Evolutionary conservation across 495 filamentous ascomycete species (phyloP).

Genomic region (Rostrohypoxylon terebratum): DNA sequence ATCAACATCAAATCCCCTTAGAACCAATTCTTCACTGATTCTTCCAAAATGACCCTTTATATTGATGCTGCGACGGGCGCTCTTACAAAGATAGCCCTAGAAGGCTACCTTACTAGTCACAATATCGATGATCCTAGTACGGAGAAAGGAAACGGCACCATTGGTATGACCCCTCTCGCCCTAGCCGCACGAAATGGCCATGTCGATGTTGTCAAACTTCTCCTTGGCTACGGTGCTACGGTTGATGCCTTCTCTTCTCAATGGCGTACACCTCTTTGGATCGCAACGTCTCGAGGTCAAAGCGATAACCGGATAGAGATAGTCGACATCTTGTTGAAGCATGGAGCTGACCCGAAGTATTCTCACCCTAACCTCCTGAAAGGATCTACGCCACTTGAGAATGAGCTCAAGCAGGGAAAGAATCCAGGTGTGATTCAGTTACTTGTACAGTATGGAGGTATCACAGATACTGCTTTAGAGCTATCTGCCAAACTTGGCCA

Average conservation of each 20-base stretch:
- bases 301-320: constrained; percentile 26
- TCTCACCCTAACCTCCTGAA: constrained; percentile 12
- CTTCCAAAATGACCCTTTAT: constrained; percentile 48
- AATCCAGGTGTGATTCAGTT: constrained; percentile 27
- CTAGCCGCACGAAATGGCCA: constrained; percentile 52
- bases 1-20: constrained; percentile 3
- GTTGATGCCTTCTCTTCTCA: constrained; percentile 26
- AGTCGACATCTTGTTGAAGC: constrained; percentile 20
- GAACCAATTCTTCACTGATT: neutral
- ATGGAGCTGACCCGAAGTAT: constrained; percentile 24
- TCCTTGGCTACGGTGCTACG: constrained; percentile 31
- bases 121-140: constrained; percentile 23
- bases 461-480: constrained; percentile 9
- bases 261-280: constrained; percentile 23
- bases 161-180: constrained; percentile 49
- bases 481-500: neutral
- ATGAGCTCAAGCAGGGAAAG: constrained; percentile 31
- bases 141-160: constrained; percentile 31
- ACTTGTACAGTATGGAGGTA: constrained; percentile 27
- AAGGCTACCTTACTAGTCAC: constrained; percentile 24
- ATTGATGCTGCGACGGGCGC: constrained; percentile 29
- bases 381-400: constrained; percentile 35
- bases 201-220: constrained; percentile 41
- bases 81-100: constrained; percentile 10
- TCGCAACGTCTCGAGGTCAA: constrained; percentile 17